Conservation (phyloP, 73 alveolate genomes). For the Paramecium caudatum region DNA sequence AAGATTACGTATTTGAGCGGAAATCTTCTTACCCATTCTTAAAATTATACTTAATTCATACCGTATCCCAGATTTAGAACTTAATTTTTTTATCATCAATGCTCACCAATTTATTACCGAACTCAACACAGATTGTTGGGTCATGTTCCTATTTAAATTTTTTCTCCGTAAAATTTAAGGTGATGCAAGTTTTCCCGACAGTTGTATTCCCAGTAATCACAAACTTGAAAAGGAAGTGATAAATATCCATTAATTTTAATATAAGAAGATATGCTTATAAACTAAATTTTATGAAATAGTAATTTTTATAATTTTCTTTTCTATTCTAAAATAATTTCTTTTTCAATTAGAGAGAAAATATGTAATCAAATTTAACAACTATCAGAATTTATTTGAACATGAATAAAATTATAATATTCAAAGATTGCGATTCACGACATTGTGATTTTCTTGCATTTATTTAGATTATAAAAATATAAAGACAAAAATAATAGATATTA, state of each 20-base stretch:
- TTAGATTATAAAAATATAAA: too few relatives aligned
- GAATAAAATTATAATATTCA: too few relatives aligned
- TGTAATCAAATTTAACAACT: too few relatives aligned
- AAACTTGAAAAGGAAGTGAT: constrained; percentile 67
- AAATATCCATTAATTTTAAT: constrained; percentile 39
- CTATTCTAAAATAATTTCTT: too few relatives aligned
- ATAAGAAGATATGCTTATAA: too few relatives aligned
- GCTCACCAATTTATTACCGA: constrained; percentile 76
- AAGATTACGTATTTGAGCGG: constrained; percentile 78
- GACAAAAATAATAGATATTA: too few relatives aligned
- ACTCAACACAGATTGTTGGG: constrained; percentile 84
- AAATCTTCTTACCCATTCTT: constrained; percentile 86
- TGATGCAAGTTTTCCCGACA: constrained; percentile 80
- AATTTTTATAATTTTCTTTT: too few relatives aligned
- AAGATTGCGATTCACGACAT: too few relatives aligned
- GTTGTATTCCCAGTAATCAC: constrained; percentile 72
- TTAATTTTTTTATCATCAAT: constrained; percentile 76
- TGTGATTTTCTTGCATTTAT: too few relatives aligned
- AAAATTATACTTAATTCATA: constrained; percentile 1
- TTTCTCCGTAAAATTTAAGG: constrained; percentile 80
- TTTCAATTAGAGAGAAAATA: too few relatives aligned
- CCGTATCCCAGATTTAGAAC: constrained; percentile 77
- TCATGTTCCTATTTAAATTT: constrained; percentile 79
- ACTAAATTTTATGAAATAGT: too few relatives aligned
- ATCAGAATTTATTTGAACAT: too few relatives aligned